Base-by-base conservation (phyloP, 192 early-diverging fungal species). In the Gigaspora rosea region DNA sequence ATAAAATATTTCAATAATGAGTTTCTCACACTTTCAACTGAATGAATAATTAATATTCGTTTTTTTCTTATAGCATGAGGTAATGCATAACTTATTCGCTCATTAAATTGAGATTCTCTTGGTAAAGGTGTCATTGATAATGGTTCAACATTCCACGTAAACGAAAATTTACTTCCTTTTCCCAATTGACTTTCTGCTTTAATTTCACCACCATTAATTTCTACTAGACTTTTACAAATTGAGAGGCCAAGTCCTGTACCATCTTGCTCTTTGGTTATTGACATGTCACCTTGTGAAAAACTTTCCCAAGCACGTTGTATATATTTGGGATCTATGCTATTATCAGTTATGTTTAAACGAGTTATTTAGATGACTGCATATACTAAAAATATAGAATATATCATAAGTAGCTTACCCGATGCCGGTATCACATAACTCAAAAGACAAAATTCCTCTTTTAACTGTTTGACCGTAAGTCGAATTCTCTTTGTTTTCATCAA, bases 191-290 rank as follows among this genome's bases (percentile, higher is more conserved):
- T 88, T 58, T 89, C 85, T 35, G 93, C 90, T n/a, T 88, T 84
- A 35, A 94, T 85, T 41, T 86, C 77, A n/a, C 93, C 93, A 11
- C 90, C 91, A 49, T 91, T 86, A 76, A 93, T 85, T 80, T 88
- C 84, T 16, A 90, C 88, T 10, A 95, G 81, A 58, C 89, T 85
- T 78, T 91, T 90, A 56, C 88, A 91, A 58, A 95, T 95, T 46
- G 88, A 88, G 36, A 95, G 84, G 0, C 93, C 93, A 18, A 95
- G 84, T 2, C 94, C 93, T 8, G 91, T 91, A 35, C 93, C 92
- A 36, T 91, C 91, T 73, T 91, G 93, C 69, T 87, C 87, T 63
- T 90, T 85, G 8, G 90, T 91, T 46, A 89, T 91, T 22, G 90
- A 86, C 13, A 86, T 85, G 20, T 93, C 91, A 9, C 86, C 89